Conservation (phyloP, 2,329 filamentous ascomycete species). For the Xylariaceae sp. region DNA sequence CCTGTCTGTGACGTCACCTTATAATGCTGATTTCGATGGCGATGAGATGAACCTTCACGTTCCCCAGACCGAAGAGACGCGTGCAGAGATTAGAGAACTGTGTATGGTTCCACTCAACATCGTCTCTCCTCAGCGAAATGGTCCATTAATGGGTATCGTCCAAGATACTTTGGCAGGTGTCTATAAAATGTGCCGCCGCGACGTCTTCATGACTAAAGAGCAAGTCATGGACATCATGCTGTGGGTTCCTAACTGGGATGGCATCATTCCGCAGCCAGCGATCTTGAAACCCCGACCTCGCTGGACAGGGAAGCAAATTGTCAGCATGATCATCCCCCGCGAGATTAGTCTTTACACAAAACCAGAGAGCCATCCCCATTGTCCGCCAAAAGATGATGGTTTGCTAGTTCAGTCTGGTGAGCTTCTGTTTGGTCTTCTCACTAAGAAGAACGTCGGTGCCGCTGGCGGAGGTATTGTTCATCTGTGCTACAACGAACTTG, state of each 20-base stretch:
- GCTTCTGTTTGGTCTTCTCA: conserved; percentile 86
- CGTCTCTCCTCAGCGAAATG: conserved; percentile 95
- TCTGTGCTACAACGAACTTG: conserved; percentile 94
- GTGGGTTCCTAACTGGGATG: conserved; percentile 98
- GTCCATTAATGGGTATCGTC: conserved; percentile 98
- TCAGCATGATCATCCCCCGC: conserved; percentile 88
- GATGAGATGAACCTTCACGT: conserved; percentile 99
- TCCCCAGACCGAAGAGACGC: conserved; percentile 94
- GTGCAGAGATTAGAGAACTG: conserved; percentile 90
- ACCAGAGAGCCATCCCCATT: conserved; percentile 54
- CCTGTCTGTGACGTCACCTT: conserved; percentile 94
- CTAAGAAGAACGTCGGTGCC: conserved; percentile 94
- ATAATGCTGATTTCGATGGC: conserved; percentile 99
- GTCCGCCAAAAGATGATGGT: conserved; percentile 75
- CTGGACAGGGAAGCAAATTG: conserved; percentile 98
- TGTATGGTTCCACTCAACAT: conserved; percentile 99
- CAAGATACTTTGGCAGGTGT: conserved; percentile 96
- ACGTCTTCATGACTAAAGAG: conserved; percentile 88
- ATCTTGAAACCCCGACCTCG: conserved; percentile 90
- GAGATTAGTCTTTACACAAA: conserved; percentile 81
- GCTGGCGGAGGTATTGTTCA: conserved; percentile 90
- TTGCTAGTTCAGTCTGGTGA: conserved; percentile 85
- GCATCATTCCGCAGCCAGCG: conserved; percentile 89
- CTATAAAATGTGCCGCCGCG: conserved; percentile 94
- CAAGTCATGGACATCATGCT: conserved; percentile 96